Conservation (phyloP, 73 alveolate genomes). For the Symbiodinium pilosum region DNA sequence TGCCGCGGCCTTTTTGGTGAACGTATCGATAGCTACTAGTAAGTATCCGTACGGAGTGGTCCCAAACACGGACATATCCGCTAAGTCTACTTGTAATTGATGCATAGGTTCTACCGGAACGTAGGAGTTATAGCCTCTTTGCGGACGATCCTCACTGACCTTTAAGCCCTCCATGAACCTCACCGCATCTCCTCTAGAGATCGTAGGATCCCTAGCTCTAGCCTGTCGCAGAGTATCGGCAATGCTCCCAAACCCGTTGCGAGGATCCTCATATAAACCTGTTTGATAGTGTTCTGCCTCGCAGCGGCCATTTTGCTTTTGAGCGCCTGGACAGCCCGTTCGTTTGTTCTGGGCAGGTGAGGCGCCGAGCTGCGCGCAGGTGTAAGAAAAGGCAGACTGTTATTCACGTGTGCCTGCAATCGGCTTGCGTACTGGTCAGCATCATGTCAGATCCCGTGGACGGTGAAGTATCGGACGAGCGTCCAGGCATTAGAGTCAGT, state of each 20-base stretch:
- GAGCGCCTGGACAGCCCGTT: no score
- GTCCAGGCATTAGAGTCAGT: no score
- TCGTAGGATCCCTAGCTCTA: neutral
- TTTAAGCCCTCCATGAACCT: neutral
- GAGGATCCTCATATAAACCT: neutral
- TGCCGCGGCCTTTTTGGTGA: neutral
- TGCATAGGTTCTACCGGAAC: conserved; percentile 1
- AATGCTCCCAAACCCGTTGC: neutral
- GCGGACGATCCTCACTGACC: neutral
- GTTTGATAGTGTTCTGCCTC: neutral
- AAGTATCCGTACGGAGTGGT: neutral
- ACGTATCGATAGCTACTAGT: neutral
- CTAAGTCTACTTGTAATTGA: neutral
- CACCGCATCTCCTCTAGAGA: neutral
- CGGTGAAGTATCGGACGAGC: no score
- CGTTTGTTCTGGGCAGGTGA: no score
- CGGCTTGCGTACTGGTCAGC: no score
- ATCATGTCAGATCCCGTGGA: no score
- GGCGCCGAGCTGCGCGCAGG: no score
- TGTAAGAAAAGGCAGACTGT: no score
- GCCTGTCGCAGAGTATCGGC: neutral
- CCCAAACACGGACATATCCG: neutral
- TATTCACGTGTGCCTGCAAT: no score
- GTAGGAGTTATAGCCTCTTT: neutral
- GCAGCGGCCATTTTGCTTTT: neutral